phyloP scores from a whole-genome alignment of 75 land plant species.

The Selaginella tamariscina region DNA sequence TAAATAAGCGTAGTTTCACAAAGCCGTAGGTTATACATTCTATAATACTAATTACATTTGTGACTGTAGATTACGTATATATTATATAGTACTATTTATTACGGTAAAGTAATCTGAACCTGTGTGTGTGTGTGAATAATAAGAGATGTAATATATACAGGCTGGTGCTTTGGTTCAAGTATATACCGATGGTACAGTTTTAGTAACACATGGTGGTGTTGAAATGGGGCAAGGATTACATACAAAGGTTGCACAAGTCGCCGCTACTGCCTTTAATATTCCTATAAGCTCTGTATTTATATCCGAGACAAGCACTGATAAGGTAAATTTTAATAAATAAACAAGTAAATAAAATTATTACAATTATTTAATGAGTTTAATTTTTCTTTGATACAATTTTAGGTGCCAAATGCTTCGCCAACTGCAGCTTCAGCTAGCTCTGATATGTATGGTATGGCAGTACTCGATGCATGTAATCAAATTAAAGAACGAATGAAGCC shows the following conservation, averaged over 20 bases:
- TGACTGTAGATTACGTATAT: no score
- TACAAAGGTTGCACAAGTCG: slow-evolving; percentile 90
- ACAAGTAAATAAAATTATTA: no score
- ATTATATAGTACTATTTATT: background rate
- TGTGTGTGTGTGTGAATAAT: no score
- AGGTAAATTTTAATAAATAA: no score
- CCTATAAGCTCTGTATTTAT: slow-evolving; percentile 79
- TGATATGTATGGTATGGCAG: slow-evolving; percentile 94
- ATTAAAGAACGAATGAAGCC: slow-evolving; percentile 85
- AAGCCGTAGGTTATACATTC: no score
- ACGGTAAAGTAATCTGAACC: background rate
- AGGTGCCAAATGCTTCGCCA: slow-evolving; percentile 96
- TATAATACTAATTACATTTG: no score
- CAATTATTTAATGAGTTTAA: background rate
- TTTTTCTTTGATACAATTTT: background rate
- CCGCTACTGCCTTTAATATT: slow-evolving; percentile 74
- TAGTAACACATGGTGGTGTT: slow-evolving; percentile 97
- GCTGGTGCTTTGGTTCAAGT: slow-evolving; percentile 98
- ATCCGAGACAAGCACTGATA: slow-evolving; percentile 98
- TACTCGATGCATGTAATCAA: slow-evolving; percentile 92
- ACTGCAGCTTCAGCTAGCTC: slow-evolving; percentile 99
- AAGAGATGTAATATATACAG: slow-evolving; percentile 24
- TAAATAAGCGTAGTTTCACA: no score
- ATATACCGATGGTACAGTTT: slow-evolving; percentile 90
- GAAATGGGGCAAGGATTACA: slow-evolving; percentile 99